phyloP scores from a whole-genome alignment of 441 rosid species.

The Euphorbia schlechtendalii region DNA sequence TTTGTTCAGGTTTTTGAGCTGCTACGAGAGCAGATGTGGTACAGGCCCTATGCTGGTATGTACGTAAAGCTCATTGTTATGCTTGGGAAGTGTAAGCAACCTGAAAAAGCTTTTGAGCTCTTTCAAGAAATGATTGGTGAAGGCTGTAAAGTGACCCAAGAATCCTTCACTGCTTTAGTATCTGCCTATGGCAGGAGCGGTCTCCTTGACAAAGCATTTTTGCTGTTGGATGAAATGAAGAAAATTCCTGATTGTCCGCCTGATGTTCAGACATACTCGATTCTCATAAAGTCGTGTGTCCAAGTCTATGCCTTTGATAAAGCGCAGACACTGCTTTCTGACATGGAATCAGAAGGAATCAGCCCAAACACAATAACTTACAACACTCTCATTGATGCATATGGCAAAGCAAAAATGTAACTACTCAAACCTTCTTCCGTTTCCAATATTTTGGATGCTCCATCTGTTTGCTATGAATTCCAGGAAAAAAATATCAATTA shows the following conservation, averaged over 20 bases:
- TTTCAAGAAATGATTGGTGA: conserved; percentile 69
- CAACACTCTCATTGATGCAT: conserved; percentile 79
- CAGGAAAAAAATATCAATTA: neutral
- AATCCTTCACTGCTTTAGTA: conserved; percentile 66
- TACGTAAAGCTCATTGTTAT: conserved; percentile 74
- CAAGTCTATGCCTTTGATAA: conserved; percentile 59
- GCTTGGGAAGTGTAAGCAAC: conserved; percentile 91
- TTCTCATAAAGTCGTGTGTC: conserved; percentile 82
- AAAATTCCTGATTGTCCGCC: conserved; percentile 55
- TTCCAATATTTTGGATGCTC: conserved; percentile 11
- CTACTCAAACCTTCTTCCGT: neutral
- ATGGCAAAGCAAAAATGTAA: conserved; percentile 84
- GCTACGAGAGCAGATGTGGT: conserved; percentile 76
- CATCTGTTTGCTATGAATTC: conserved; percentile 20
- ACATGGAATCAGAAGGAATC: conserved; percentile 62
- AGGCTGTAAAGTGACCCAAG: conserved; percentile 59
- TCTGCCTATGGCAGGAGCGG: conserved; percentile 82
- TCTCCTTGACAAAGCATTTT: conserved; percentile 57
- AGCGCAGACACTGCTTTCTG: conserved; percentile 55
- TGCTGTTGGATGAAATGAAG: conserved; percentile 69
- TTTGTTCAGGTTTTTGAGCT: conserved; percentile 64
- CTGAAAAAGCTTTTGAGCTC: conserved; percentile 68
- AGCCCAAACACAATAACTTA: conserved; percentile 71
- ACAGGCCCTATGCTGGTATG: conserved; percentile 56
- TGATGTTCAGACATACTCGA: conserved; percentile 80